Percentiles rank a stretch among this genome's conserved stretches.
Conservation (phyloP, 2,329 filamentous ascomycete genomes). For the Thyridium curvatum region DNA sequence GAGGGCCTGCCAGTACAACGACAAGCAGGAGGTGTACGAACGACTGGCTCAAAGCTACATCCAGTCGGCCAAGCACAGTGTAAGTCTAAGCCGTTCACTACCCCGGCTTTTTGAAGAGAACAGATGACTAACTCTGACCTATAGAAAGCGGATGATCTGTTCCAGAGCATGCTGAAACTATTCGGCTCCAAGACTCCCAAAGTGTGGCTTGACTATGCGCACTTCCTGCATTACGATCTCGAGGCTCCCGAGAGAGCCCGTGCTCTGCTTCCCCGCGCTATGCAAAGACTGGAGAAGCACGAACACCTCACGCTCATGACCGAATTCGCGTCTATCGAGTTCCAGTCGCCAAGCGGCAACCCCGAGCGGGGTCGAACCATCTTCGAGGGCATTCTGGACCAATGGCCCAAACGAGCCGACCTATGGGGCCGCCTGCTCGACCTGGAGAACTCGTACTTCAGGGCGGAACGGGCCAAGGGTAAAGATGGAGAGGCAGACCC, state of each 20-base stretch:
- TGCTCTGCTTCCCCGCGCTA: constrained; percentile 72
- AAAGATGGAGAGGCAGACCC: constrained; percentile 32
- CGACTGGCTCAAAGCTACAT: constrained; percentile 92
- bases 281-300: constrained; percentile 70
- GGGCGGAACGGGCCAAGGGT: constrained; percentile 34
- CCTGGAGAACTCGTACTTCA: constrained; percentile 63
- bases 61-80: constrained; percentile 76
- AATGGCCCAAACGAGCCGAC: constrained; percentile 84
- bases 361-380: constrained; percentile 89
- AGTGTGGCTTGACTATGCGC: constrained; percentile 92
- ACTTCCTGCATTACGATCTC: constrained; percentile 76
- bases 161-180: constrained; percentile 82
- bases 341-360: constrained; percentile 74
- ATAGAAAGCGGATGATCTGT: constrained; percentile 83
- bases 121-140: not conserved
- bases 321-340: constrained; percentile 89
- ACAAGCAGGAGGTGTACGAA: constrained; percentile 83
- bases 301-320: constrained; percentile 67
- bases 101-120: no score
- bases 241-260: constrained; percentile 68
- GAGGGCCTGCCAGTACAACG: constrained; percentile 89
- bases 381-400: constrained; percentile 79
- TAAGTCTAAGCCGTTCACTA: constrained; percentile 37
- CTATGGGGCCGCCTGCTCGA: constrained; percentile 91
- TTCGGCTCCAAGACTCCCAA: constrained; percentile 73